phyloP scores from a whole-genome alignment of 2,329 filamentous ascomycete genomes.

The Fusarium pseudograminearum region DNA sequence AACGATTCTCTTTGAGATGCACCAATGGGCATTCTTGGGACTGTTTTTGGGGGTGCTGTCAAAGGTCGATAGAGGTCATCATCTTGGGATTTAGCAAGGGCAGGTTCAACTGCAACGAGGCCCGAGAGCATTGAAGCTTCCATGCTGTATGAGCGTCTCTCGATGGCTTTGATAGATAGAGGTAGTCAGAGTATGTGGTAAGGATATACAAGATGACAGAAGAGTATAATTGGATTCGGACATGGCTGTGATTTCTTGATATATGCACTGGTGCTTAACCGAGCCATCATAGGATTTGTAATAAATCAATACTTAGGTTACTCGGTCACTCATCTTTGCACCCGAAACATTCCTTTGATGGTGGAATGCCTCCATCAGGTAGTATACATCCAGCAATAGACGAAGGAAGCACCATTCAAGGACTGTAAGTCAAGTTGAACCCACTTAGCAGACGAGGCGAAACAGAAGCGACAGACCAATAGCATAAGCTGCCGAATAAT shows the following conservation, averaged over 20 bases:
- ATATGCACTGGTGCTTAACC: not conserved
- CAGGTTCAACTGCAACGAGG: slow-evolving; percentile 51
- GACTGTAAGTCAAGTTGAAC: slow-evolving; percentile 5
- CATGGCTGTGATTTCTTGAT: not conserved
- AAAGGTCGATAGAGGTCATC: slow-evolving; percentile 43
- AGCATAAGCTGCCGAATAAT: slow-evolving; percentile 25
- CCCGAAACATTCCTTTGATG: slow-evolving; percentile 1
- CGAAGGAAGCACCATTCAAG: not conserved
- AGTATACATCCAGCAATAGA: not conserved
- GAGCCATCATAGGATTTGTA: slow-evolving; percentile 3
- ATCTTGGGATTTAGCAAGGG: slow-evolving; percentile 25
- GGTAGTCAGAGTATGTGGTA: not conserved
- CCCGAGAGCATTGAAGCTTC: slow-evolving; percentile 51
- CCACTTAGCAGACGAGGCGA: not conserved
- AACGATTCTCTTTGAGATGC: slow-evolving; percentile 52
- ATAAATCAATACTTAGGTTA: slow-evolving; percentile 17
- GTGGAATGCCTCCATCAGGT: slow-evolving; percentile 34
- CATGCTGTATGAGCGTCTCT: slow-evolving; percentile 45
- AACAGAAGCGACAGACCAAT: slow-evolving; percentile 8
- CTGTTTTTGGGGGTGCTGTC: slow-evolving; percentile 52
- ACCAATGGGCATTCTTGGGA: slow-evolving; percentile 56
- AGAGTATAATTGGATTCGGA: not conserved
- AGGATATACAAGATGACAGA: not conserved
- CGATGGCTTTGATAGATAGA: not conserved
- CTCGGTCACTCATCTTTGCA: slow-evolving; percentile 9